Base-by-base conservation (phyloP, 306 rosid genomes). In the Fragaria ananassa region DNA sequence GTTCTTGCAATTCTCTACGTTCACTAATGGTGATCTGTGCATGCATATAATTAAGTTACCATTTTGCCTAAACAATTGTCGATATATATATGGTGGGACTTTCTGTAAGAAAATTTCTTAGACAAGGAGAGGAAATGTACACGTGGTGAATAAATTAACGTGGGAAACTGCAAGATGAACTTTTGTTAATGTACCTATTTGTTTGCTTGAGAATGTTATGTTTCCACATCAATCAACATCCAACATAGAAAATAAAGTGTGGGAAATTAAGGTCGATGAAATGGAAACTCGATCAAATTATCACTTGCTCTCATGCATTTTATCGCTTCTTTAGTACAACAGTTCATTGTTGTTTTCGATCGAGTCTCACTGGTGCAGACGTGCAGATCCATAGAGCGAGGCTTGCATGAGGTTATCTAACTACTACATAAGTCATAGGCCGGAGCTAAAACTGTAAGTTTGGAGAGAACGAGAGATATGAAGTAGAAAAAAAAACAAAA, bases 211-310 rank as follows among this genome's bases (percentile, higher is more conserved):
- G 51, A 50, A 18, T 27, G 44, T 31, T 23, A 23, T 25, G 61
- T 70, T 31, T 50, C 74, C 10, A 50, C 19, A 70, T 70, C 74
- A 70, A 70, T 70, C 74, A 49, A 29, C 74, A 49, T 70, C 62
- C 4, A 15, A 45, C 31, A 70, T 21, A 45, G 27, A 25, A 69
- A 25, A 23, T 12, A 34, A 27, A 45, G 8, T 23, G 41, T 67
- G 34, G 18, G 19, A 67, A 67, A 23, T 6, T 8, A 25, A 0
- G 39, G 6, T 46, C 4, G 14, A 70, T 47, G 74, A 70, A 49
- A 31, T 2, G 44, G n/a, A 31, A 50, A 70, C 34, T 57, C 63
- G 4, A 23, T 57, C 63, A 23, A 23, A 10, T 31, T 31, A 31
- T 31, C 15, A 21, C 35, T 25, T 23, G 63, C 14, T 21, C 63